phyloP scores from a whole-genome alignment of 371 early-diverging fungal species.

The Haplosporangium sp. region DNA sequence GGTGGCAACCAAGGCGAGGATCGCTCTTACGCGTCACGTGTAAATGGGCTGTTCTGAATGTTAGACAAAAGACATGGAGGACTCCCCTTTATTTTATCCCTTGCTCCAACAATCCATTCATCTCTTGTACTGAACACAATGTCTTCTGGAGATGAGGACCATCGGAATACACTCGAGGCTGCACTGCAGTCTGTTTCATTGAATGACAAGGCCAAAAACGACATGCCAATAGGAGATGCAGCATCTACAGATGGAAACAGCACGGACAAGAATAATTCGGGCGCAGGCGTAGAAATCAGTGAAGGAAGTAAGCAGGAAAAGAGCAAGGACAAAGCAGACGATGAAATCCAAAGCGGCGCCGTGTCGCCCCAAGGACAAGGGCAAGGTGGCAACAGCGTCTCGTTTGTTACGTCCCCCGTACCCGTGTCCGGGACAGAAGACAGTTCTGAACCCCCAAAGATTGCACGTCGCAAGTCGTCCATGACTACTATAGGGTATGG shows the following conservation, averaged over 20 bases:
- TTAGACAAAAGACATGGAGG: too few relatives aligned
- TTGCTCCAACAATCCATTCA: too few relatives aligned
- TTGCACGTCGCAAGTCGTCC: slow-evolving; percentile 50
- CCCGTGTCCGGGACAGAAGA: background rate
- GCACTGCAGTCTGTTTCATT: background rate
- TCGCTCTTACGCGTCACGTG: too few relatives aligned
- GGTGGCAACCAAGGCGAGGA: too few relatives aligned
- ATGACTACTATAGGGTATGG: slow-evolving; percentile 29
- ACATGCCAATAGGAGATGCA: background rate
- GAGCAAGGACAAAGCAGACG: background rate
- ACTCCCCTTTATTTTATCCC: too few relatives aligned
- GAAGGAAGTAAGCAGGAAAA: background rate
- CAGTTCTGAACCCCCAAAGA: background rate
- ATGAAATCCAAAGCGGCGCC: background rate
- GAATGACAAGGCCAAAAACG: background rate
- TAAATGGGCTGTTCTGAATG: too few relatives aligned
- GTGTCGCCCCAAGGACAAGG: background rate
- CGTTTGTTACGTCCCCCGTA: background rate
- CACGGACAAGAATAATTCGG: background rate
- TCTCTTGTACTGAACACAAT: slow-evolving; percentile 10
- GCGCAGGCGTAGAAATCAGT: background rate
- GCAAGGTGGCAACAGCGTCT: background rate
- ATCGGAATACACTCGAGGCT: slow-evolving; percentile 10
- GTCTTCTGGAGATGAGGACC: slow-evolving; percentile 20
- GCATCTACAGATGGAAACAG: too few relatives aligned